phyloP scores from a whole-genome alignment of 2,329 filamentous ascomycete species.

The Blastomyces parvus region DNA sequence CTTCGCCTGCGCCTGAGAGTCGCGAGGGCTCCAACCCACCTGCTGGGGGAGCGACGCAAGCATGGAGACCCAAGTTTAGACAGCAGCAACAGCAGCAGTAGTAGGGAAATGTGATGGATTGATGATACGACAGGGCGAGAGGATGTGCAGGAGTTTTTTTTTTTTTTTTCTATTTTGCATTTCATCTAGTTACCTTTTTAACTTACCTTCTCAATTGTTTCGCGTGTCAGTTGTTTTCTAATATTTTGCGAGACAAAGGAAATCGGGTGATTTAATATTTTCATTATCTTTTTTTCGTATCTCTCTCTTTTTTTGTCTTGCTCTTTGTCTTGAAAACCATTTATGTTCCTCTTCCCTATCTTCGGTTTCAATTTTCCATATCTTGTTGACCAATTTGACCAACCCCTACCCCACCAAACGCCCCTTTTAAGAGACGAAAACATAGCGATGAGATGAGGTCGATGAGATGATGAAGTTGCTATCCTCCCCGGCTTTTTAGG shows the following conservation, averaged over 20 bases:
- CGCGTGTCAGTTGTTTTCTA: background rate
- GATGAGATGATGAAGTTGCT: background rate
- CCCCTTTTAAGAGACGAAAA: background rate
- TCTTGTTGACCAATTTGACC: background rate
- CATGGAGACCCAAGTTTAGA: conserved; percentile 15
- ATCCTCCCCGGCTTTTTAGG: background rate
- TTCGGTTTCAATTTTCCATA: background rate
- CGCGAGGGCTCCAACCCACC: conserved; percentile 10
- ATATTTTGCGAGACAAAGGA: conserved; percentile 1
- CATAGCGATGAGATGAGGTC: background rate
- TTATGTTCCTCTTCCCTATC: background rate
- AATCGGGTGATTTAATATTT: conserved; percentile 6
- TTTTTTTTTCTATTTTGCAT: conserved; percentile 3
- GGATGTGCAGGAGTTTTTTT: background rate
- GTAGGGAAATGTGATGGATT: background rate
- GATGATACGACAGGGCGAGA: background rate
- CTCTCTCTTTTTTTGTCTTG: background rate
- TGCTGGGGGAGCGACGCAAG: conserved; percentile 4
- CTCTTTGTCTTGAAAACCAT: background rate
- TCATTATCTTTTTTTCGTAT: background rate
- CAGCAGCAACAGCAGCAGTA: conserved; percentile 12
- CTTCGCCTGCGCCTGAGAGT: conserved; percentile 12
- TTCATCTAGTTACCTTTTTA: conserved; percentile 4
- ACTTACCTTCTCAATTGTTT: background rate
- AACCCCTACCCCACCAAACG: background rate